These are phyloP conservation scores for Bullera alba DNA, from an alignment of 768 basidiomycete genomes.

Conservation along the genomic window DNA sequence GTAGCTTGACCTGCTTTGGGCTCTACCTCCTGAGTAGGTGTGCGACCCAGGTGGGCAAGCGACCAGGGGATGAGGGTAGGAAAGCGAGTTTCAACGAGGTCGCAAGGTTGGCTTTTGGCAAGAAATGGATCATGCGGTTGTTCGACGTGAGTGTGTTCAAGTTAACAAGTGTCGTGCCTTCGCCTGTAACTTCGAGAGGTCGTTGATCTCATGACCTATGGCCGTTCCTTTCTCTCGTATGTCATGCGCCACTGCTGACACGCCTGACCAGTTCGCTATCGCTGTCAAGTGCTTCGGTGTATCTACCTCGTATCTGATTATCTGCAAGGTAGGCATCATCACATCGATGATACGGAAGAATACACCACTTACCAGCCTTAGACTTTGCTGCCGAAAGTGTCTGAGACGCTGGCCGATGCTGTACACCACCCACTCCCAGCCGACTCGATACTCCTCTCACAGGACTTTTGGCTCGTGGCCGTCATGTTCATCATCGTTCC, in stretches of 20 bases:
- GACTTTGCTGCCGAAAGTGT: constrained; percentile 85
- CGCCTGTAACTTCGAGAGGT: not conserved
- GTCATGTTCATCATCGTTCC: constrained; percentile 67
- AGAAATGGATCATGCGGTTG: constrained; percentile 45
- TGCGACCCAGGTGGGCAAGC: constrained; percentile 57
- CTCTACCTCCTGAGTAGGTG: constrained; percentile 80
- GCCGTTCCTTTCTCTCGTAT: not conserved
- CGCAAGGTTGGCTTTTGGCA: constrained; percentile 75
- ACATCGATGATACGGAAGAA: no score
- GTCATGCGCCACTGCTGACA: no score
- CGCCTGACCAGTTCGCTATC: constrained; percentile 56
- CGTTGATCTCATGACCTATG: not conserved
- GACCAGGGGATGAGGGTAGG: constrained; percentile 30
- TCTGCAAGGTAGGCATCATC: constrained; percentile 41
- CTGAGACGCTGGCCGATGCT: constrained; percentile 72
- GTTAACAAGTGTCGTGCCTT: not conserved
- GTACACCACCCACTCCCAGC: constrained; percentile 56
- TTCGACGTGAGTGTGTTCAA: constrained; percentile 59
- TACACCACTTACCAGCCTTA: constrained; percentile 49
- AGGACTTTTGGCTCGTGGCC: constrained; percentile 73
- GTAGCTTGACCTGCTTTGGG: constrained; percentile 68
- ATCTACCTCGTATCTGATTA: constrained; percentile 65
- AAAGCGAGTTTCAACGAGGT: constrained; percentile 44
- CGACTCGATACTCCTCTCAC: constrained; percentile 47
- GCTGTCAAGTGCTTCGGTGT: constrained; percentile 97